Conservation (phyloP, 306 rosid species). For the Acacia acuminata region DNA sequence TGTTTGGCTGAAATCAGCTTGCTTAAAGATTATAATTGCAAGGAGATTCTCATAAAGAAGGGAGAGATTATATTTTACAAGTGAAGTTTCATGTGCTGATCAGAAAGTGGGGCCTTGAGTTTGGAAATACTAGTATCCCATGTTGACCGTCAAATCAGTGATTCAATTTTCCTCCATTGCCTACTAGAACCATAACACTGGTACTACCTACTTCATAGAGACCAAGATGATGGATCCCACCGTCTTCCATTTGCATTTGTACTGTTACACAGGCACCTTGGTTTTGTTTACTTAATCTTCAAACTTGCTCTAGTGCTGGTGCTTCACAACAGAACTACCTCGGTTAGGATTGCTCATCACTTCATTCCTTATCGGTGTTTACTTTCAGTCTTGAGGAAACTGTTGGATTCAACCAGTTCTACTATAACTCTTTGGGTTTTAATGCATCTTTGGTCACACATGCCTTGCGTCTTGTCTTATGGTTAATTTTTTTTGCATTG, state of each 20-base stretch:
- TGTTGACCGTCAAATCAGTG: not conserved
- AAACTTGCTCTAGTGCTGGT: not conserved
- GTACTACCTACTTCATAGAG: not conserved
- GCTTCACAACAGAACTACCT: not conserved
- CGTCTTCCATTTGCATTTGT: not conserved
- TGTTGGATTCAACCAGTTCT: not conserved
- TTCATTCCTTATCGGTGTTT: not conserved
- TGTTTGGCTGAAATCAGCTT: not conserved
- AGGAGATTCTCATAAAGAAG: not conserved
- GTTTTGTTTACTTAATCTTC: not conserved
- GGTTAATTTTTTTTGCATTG: not conserved
- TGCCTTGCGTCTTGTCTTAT: not conserved
- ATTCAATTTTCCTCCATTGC: not conserved
- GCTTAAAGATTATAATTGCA: not conserved
- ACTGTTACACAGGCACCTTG: not conserved
- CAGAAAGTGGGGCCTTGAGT: not conserved
- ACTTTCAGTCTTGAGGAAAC: not conserved
- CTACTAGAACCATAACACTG: not conserved
- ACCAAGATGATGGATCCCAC: not conserved
- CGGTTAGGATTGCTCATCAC: not conserved
- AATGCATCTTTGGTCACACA: not conserved
- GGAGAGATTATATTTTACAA: not conserved
- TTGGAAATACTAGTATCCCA: not conserved
- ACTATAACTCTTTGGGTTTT: not conserved
- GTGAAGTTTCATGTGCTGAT: conserved; percentile 3